These are phyloP conservation scores for Venustampulla echinocandica DNA, from an alignment of 495 filamentous ascomycete genomes.

Conservation along the genomic window DNA sequence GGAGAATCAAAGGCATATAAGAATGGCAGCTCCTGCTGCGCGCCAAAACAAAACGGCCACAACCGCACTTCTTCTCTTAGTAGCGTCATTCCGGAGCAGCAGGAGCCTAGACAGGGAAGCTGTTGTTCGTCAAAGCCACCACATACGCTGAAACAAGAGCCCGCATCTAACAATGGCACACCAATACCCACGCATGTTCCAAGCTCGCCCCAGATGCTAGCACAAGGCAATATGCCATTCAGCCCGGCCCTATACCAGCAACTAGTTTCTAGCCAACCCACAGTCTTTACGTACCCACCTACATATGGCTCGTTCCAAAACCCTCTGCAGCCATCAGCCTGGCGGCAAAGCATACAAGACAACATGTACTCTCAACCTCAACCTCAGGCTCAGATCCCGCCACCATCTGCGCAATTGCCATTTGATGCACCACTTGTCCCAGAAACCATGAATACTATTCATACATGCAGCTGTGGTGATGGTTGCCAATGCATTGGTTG, in stretches of 20 bases:
- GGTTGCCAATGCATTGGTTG: slow-evolving; percentile 64
- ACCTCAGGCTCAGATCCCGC: neutral
- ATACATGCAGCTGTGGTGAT: slow-evolving; percentile 52
- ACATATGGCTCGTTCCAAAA: slow-evolving; percentile 33
- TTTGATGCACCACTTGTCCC: slow-evolving; percentile 14
- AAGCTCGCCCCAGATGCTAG: slow-evolving; percentile 12
- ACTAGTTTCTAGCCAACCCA: slow-evolving; percentile 8
- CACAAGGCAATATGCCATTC: slow-evolving; percentile 13
- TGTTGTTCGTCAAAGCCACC: slow-evolving; percentile 17
- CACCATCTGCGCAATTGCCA: slow-evolving; percentile 6
- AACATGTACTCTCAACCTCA: slow-evolving; percentile 6
- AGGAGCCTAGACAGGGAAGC: slow-evolving; percentile 6
- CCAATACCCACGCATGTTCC: slow-evolving; percentile 3
- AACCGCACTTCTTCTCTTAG: slow-evolving; percentile 15
- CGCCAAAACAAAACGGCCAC: slow-evolving; percentile 16
- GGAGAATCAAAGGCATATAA: neutral
- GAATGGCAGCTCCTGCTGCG: slow-evolving; percentile 17
- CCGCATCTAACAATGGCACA: slow-evolving; percentile 5
- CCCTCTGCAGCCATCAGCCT: slow-evolving; percentile 34
- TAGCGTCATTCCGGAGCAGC: slow-evolving; percentile 11
- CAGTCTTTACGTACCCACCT: slow-evolving; percentile 26
- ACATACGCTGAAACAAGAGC: slow-evolving; percentile 9
- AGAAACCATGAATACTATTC: slow-evolving; percentile 10
- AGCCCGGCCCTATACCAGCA: slow-evolving; percentile 11
- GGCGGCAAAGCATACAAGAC: slow-evolving; percentile 26